A percentile compares a stretch with the other conserved stretches of the same genome.
Evolutionary conservation across 2,329 filamentous ascomycete genomes (phyloP).

Genomic region (Trichoderma brevicompactum): DNA sequence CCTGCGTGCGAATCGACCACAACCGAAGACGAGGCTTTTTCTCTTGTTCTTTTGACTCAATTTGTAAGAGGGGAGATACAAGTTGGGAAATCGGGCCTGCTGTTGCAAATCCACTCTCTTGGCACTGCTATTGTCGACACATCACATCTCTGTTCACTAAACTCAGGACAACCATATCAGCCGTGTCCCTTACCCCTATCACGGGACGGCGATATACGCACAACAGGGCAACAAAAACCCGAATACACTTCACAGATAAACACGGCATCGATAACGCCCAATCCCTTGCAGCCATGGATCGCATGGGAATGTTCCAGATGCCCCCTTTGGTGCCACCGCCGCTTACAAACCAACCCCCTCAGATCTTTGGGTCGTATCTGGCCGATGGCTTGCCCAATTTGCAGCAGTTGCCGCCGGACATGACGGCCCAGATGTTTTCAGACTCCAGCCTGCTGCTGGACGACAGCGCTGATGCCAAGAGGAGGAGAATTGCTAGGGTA

Average conservation of each 20-base stretch:
- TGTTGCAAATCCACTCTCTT: too few relatives aligned
- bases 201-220: neutral
- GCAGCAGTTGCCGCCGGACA: constrained; percentile 58
- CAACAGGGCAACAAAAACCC: neutral
- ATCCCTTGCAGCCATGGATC: constrained; percentile 43
- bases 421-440: constrained; percentile 63
- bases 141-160: neutral
- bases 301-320: constrained; percentile 60
- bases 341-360: constrained; percentile 68
- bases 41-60: neutral
- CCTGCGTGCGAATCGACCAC: neutral
- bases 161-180: neutral
- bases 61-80: neutral
- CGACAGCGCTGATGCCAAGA: constrained; percentile 80
- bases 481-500: constrained; percentile 85
- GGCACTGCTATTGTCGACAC: neutral
- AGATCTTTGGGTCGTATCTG: constrained; percentile 69
- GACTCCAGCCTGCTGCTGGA: constrained; percentile 62
- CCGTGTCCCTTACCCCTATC: neutral
- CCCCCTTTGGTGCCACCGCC: constrained; percentile 59
- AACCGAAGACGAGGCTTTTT: neutral
- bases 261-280: neutral
- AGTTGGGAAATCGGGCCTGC: neutral
- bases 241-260: neutral
- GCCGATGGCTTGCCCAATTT: constrained; percentile 62